Percentiles rank a stretch among this genome's conserved stretches.
These are phyloP conservation scores for Pythium insidiosum DNA, from an alignment of 352 stramenopile species.

Conservation along the genomic window DNA sequence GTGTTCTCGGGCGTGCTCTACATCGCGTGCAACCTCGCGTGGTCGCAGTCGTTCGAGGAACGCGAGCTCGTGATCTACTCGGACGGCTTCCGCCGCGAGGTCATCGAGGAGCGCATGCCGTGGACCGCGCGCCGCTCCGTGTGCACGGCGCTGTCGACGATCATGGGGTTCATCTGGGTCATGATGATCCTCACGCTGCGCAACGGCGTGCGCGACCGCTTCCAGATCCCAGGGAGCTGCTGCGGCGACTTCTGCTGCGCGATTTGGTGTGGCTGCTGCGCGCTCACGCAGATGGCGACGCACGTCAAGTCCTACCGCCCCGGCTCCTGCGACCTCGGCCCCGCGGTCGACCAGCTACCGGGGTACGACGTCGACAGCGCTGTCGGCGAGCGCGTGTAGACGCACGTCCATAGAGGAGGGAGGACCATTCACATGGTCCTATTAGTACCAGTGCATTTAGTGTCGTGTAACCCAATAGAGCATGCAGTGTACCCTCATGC, in stretches of 20 bases:
- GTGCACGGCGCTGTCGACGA: neutral
- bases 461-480: too few species aligned
- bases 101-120: too few species aligned
- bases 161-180: neutral
- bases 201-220: slow-evolving; percentile 19
- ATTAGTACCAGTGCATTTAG: too few species aligned
- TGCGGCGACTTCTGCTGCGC: slow-evolving; percentile 17
- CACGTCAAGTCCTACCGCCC: slow-evolving; percentile 44
- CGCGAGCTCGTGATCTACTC: neutral
- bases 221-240: slow-evolving; percentile 22
- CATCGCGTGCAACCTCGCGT: too few species aligned
- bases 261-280: slow-evolving; percentile 29
- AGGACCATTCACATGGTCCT: too few species aligned
- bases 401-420: too few species aligned
- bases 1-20: neutral
- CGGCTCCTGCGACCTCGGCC: slow-evolving; percentile 19
- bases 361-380: slow-evolving; percentile 10
- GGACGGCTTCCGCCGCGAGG: neutral
- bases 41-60: neutral
- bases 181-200: slow-evolving; percentile 9
- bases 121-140: too few species aligned
- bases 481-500: too few species aligned
- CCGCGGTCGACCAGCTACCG: slow-evolving; percentile 13
- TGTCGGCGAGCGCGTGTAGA: too few species aligned
- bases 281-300: slow-evolving; percentile 31